Conservation (phyloP, 1,284 basidiomycete species). For the Boletus smithii region DNA sequence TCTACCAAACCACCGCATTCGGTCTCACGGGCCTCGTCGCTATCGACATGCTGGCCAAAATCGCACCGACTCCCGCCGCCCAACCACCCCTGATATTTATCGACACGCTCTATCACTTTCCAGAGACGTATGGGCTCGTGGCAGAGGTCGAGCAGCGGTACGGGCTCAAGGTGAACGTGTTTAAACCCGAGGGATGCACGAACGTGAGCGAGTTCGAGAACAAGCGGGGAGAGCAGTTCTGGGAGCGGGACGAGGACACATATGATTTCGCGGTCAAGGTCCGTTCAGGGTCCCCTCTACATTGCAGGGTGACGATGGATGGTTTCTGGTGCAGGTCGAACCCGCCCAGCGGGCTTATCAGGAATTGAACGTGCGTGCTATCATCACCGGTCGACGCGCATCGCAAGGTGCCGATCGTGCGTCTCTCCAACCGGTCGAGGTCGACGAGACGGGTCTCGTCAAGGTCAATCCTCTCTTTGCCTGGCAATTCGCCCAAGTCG, state of each 20-base stretch:
- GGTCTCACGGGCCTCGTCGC: constrained; percentile 90
- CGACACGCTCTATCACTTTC: constrained; percentile 96
- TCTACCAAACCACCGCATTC: constrained; percentile 93
- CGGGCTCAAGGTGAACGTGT: constrained; percentile 70
- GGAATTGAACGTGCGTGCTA: constrained; percentile 76
- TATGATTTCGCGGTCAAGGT: constrained; percentile 97
- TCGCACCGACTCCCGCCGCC: constrained; percentile 46
- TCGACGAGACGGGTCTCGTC: constrained; percentile 88
- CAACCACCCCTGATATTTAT: constrained; percentile 81
- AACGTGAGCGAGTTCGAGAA: constrained; percentile 76
- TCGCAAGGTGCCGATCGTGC: constrained; percentile 91
- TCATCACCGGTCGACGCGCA: constrained; percentile 91
- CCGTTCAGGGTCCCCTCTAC: not conserved
- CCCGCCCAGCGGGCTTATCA: constrained; percentile 88
- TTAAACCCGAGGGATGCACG: constrained; percentile 73
- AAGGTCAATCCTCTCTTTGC: constrained; percentile 94
- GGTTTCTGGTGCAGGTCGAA: constrained; percentile 64
- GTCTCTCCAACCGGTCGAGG: constrained; percentile 80
- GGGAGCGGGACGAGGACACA: constrained; percentile 85
- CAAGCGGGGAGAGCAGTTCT: constrained; percentile 79
- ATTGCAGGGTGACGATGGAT: not conserved
- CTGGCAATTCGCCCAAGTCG: constrained; percentile 87
- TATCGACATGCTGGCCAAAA: constrained; percentile 87
- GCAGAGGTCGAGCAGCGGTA: constrained; percentile 79
- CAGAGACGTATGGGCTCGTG: constrained; percentile 87